phyloP scores from a whole-genome alignment of 805 yeast species.

The Teunomyces pallodes region DNA sequence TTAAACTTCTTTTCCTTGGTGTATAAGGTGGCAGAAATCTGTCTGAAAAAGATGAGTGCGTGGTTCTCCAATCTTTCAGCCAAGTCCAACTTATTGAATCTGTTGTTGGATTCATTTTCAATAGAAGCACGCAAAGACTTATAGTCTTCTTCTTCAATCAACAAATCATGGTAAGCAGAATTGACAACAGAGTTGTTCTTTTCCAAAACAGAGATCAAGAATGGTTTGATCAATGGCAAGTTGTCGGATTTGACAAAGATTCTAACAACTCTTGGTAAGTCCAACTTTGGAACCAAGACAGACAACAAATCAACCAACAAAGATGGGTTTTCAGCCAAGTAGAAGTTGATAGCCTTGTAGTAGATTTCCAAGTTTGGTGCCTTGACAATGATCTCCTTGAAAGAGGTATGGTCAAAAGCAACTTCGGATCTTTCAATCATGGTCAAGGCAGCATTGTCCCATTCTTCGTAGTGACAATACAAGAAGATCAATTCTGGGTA shows the following conservation, averaged over 20 bases:
- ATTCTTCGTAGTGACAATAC: conserved; percentile 97
- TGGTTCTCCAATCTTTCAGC: conserved; percentile 94
- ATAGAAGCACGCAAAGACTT: conserved; percentile 83
- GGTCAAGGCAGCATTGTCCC: conserved; percentile 97
- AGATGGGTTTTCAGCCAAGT: conserved; percentile 88
- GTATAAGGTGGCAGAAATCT: conserved; percentile 91
- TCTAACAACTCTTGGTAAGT: conserved; percentile 90
- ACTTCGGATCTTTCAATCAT: conserved; percentile 94
- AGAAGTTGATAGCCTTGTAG: conserved; percentile 95
- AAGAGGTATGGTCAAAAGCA: conserved; percentile 89
- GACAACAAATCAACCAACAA: conserved; percentile 82
- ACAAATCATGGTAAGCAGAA: conserved; percentile 89
- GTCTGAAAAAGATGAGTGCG: conserved; percentile 87
- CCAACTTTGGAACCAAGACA: conserved; percentile 84
- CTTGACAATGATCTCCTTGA: conserved; percentile 92
- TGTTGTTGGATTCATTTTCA: conserved; percentile 73
- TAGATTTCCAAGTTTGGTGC: conserved; percentile 95
- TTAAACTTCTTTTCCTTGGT: conserved; percentile 92
- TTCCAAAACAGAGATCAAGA: conserved; percentile 84
- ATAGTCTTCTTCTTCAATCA: conserved; percentile 96
- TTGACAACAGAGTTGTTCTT: conserved; percentile 91
- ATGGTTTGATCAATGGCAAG: conserved; percentile 93
- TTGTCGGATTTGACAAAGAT: conserved; percentile 94
- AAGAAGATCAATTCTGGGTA: conserved; percentile 96
- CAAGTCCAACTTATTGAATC: conserved; percentile 87